Evolutionary conservation across 352 stramenopile species (phyloP).

Genomic region (Phytophthora citricola): DNA sequence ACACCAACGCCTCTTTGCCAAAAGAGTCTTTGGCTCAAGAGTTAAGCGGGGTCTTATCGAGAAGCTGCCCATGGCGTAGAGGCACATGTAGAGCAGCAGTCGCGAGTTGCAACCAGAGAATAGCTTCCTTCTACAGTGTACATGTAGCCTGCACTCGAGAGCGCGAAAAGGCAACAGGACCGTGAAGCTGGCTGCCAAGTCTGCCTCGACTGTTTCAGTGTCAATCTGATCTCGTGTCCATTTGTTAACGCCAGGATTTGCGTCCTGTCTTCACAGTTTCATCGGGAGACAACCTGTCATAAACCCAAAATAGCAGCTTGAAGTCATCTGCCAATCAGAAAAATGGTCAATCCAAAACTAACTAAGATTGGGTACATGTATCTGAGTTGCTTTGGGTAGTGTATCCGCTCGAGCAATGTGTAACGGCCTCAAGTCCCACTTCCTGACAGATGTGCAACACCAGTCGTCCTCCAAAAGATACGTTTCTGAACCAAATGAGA

Average conservation of each 20-base stretch:
- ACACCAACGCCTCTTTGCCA: no score
- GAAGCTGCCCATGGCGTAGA: no score
- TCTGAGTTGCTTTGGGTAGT: neutral
- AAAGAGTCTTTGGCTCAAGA: no score
- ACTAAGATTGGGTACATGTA: neutral
- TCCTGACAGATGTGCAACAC: conserved; percentile 1
- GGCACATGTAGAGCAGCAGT: no score
- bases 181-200: no score
- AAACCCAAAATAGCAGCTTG: conserved; percentile 13
- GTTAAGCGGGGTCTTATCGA: no score
- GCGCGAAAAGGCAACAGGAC: neutral
- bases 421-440: conserved; percentile 9
- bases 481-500: neutral
- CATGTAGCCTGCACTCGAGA: no score
- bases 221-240: conserved; percentile 15
- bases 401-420: conserved; percentile 14
- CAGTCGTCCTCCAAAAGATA: neutral
- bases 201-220: conserved; percentile 1
- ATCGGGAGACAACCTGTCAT: neutral
- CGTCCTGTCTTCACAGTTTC: conserved; percentile 19
- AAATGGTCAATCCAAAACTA: neutral
- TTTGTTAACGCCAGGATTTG: conserved; percentile 6
- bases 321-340: conserved; percentile 8
- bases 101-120: no score
- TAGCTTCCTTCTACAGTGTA: no score